Evolutionary conservation across 108 stramenopile genomes (phyloP), one percentile per base, ranked within the genome.

Genomic region (Fragilaria crotonensis): DNA sequence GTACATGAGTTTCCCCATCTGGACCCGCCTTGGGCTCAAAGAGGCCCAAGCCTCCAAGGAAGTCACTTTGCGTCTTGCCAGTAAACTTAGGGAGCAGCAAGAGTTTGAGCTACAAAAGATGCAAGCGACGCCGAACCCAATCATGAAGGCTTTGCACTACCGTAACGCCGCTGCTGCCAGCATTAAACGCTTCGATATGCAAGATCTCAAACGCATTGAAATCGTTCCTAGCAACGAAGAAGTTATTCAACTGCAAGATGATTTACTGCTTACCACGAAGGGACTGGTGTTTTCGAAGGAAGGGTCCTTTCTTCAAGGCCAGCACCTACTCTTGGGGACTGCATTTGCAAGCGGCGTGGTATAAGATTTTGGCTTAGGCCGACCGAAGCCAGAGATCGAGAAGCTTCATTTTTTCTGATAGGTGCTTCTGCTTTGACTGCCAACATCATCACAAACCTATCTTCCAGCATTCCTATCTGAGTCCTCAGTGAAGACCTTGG

Each of bases 1-100:
- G 22, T 76, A 70, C 45, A 52, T 76, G 5, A 62, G 59, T 4
- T 70, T 71, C 25, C 75, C 75, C 0, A 54, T 76, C 4, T 76
- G 75, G 75, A 67, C 70, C 0, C 29, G 9, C 3, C 45, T 67
- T 4, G 66, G 56, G 9, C 62, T 76, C 1, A 22, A 32, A 41
- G 59, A 68, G 17, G 31, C 31, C 5, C 70, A 68, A 59, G 47
- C 29, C 0, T 18, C 45, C 18, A 71, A 72, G 29, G 18, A 28
- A 1, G 28, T 47, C 26, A 52, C 53, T 36, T 33, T 41, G n/a
- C 28, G 32, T 11, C 59, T 48, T 45, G 60, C 61, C 60, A 31
- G 51, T 9, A 26, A 69, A 31, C 53, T 25, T 30, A 55, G 57
- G 29, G 31, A 25, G 3, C 62, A 76, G 41, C 45, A 51, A 18